Evolutionary conservation across 1,284 basidiomycete species (phyloP).

Genomic region (Irpex lacteus): DNA sequence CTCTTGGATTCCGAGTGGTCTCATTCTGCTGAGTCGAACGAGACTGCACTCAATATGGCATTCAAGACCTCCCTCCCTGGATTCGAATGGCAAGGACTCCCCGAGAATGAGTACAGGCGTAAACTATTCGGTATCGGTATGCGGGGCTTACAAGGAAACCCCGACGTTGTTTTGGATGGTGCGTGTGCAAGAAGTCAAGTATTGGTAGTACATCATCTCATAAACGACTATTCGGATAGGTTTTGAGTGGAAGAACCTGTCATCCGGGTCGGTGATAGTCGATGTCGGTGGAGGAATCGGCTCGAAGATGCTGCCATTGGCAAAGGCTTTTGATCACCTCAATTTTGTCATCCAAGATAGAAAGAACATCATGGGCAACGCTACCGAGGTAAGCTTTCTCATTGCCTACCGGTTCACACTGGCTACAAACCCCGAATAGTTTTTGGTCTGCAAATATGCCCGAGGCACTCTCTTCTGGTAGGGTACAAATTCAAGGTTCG

Average conservation of each 20-base stretch:
- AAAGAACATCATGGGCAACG: conserved; percentile 9
- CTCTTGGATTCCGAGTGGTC: conserved; percentile 30
- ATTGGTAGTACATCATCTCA: too few species aligned
- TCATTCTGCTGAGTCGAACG: conserved; percentile 25
- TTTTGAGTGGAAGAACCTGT: conserved; percentile 15
- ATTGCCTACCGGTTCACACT: not conserved
- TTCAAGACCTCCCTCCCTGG: conserved; percentile 22
- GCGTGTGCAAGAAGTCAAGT: too few species aligned
- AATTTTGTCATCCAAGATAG: conserved; percentile 22
- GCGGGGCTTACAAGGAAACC: conserved; percentile 33
- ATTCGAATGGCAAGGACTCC: conserved; percentile 29
- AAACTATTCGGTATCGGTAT: conserved; percentile 60
- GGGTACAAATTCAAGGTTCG: conserved; percentile 8
- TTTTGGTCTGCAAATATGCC: conserved; percentile 8
- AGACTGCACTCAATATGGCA: conserved; percentile 29
- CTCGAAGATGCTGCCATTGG: conserved; percentile 20
- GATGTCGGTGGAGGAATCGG: conserved; percentile 26
- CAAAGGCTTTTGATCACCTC: conserved; percentile 20
- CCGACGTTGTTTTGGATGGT: too few species aligned
- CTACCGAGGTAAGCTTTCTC: conserved; percentile 14
- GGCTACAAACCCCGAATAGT: not conserved
- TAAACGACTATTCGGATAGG: conserved; percentile 40
- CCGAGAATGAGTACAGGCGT: conserved; percentile 22
- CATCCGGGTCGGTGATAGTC: conserved; percentile 14
- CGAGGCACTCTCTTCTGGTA: conserved; percentile 1